Conservation (phyloP, 108 stramenopile species). For the Fistulifera solaris region DNA sequence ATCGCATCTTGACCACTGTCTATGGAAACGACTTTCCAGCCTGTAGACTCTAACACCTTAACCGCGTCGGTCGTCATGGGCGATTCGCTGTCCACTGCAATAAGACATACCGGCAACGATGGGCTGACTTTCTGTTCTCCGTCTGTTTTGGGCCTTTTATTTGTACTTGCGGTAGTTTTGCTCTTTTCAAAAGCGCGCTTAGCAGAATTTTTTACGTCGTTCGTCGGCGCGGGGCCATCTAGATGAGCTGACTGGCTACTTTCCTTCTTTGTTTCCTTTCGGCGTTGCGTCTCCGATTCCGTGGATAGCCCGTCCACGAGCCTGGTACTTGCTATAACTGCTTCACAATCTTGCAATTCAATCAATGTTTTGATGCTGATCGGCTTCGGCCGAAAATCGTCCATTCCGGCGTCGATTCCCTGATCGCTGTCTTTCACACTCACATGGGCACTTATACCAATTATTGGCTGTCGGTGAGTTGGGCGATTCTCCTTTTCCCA, state of each 20-base stretch:
- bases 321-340: not conserved
- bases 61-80: not conserved
- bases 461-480: conserved; percentile 35
- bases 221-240: not conserved
- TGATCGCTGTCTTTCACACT: conserved; percentile 34
- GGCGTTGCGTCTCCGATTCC: not conserved
- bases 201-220: conserved; percentile 13
- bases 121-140: conserved; percentile 1
- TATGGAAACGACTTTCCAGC: conserved; percentile 39
- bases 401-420: conserved; percentile 61
- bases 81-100: conserved; percentile 8
- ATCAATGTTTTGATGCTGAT: conserved; percentile 41
- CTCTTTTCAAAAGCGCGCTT: not conserved
- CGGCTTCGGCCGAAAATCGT: conserved; percentile 52
- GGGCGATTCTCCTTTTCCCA: conserved; percentile 49
- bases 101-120: conserved; percentile 9
- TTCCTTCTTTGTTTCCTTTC: not conserved
- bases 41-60: conserved; percentile 15
- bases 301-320: not conserved
- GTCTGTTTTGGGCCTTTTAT: not conserved
- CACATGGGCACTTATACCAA: conserved; percentile 66
- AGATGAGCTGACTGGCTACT: too few species aligned
- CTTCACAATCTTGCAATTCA: conserved; percentile 23
- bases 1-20: conserved; percentile 36
- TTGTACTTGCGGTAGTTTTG: too few species aligned